These are phyloP conservation scores for Baorangia bicolor DNA, from an alignment of 768 basidiomycete genomes.

Conservation along the genomic window DNA sequence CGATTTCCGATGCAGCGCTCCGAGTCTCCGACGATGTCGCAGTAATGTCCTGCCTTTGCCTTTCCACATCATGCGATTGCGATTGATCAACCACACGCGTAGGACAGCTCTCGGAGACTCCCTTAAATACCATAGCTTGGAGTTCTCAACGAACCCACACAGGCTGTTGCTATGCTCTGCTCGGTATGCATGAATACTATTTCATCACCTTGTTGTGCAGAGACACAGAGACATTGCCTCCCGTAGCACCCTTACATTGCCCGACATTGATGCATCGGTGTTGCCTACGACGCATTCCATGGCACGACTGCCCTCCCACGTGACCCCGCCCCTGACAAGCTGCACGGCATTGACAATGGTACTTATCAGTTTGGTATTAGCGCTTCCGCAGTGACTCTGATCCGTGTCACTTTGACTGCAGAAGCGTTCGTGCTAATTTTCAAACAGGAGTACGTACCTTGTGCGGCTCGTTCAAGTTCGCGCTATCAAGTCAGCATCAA, in stretches of 20 bases:
- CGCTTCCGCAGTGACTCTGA: background rate
- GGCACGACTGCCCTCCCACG: background rate
- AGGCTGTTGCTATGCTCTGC: background rate
- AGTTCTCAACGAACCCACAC: background rate
- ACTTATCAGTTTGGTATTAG: background rate
- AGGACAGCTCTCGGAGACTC: too few species aligned
- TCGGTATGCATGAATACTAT: background rate
- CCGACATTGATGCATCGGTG: too few species aligned
- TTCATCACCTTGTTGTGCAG: background rate
- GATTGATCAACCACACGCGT: too few species aligned
- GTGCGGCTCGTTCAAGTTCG: background rate
- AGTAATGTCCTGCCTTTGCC: background rate
- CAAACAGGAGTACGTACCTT: background rate
- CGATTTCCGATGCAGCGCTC: background rate
- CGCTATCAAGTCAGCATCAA: background rate
- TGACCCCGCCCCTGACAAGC: background rate
- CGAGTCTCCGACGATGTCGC: background rate
- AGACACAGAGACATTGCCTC: too few species aligned
- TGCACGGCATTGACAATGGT: background rate
- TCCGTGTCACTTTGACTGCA: conserved; percentile 1
- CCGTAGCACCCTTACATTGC: background rate
- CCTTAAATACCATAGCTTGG: too few species aligned
- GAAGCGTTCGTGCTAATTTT: background rate
- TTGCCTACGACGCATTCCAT: background rate
- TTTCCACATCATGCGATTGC: too few species aligned